Evolutionary conservation across 2,329 filamentous ascomycete genomes (phyloP).

Genomic region (Aspergillus tubingensis): DNA sequence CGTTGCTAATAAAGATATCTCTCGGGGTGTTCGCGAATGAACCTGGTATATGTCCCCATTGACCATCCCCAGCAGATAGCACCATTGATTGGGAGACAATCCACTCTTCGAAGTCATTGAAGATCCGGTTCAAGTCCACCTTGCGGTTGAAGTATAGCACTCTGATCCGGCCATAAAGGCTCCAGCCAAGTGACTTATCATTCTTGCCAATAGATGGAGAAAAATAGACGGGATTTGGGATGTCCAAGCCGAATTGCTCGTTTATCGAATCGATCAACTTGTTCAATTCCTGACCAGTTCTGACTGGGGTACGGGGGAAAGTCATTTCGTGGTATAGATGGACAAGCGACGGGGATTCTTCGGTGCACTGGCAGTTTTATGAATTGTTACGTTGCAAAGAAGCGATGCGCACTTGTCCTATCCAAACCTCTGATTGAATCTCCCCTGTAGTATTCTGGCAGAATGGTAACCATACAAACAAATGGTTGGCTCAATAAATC

Average conservation of each 20-base stretch:
- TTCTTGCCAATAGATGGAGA: conserved; percentile 21
- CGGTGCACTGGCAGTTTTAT: neutral
- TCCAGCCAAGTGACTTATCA: conserved; percentile 22
- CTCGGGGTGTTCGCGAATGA: conserved; percentile 24
- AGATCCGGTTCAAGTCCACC: conserved; percentile 24
- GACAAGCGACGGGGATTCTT: neutral
- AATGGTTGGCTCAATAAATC: neutral
- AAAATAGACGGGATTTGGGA: conserved; percentile 28
- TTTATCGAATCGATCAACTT: conserved; percentile 38
- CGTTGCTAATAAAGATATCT: neutral
- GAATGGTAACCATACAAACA: neutral
- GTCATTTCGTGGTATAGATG: conserved; percentile 8
- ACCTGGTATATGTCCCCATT: conserved; percentile 29
- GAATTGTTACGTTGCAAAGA: neutral
- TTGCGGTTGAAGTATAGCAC: conserved; percentile 33
- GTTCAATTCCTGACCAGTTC: conserved; percentile 26
- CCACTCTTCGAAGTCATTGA: conserved; percentile 38
- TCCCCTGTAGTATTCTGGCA: neutral
- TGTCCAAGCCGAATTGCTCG: conserved; percentile 35
- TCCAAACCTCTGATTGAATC: too few relatives aligned
- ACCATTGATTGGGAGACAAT: conserved; percentile 17
- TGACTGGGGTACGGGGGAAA: conserved; percentile 26
- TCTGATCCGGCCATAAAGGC: conserved; percentile 31
- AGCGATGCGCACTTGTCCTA: neutral
- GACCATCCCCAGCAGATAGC: conserved; percentile 13